Conservation (phyloP, 2,329 filamentous ascomycete species). For the Hypomyces rosellus region DNA sequence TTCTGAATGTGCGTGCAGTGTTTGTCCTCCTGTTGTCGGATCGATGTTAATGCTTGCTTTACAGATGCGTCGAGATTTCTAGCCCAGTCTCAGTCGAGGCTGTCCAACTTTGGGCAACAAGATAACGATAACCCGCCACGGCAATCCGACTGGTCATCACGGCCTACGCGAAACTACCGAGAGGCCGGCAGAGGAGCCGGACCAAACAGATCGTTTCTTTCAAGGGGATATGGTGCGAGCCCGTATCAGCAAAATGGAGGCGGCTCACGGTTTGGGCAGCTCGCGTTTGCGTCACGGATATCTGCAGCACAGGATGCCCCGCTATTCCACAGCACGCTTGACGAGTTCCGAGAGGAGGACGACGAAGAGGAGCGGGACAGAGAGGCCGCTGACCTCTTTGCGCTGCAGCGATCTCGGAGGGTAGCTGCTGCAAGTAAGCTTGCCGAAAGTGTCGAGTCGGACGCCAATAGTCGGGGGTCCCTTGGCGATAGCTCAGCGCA, state of each 20-base stretch:
- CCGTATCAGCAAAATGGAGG: conserved; percentile 75
- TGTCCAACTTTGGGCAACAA: conserved; percentile 65
- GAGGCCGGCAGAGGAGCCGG: conserved; percentile 24
- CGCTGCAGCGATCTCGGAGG: conserved; percentile 79
- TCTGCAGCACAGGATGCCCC: conserved; percentile 71
- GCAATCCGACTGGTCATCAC: conserved; percentile 30
- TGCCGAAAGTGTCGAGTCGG: conserved; percentile 78
- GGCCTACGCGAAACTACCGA: conserved; percentile 26
- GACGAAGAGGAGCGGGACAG: conserved; percentile 86
- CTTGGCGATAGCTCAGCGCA: conserved; percentile 25
- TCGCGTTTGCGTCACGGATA: conserved; percentile 71
- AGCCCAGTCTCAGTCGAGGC: conserved; percentile 88
- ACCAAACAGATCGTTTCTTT: conserved; percentile 37
- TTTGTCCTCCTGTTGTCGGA: not conserved
- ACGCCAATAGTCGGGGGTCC: conserved; percentile 40
- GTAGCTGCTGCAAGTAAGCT: conserved; percentile 81
- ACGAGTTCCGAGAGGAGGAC: conserved; percentile 88
- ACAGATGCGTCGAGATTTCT: conserved; percentile 94
- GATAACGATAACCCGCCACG: conserved; percentile 33
- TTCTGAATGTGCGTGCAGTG: conserved; percentile 71
- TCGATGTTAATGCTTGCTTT: conserved; percentile 14
- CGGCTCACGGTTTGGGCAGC: conserved; percentile 64
- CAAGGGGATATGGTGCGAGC: conserved; percentile 53
- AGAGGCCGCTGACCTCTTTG: conserved; percentile 91
- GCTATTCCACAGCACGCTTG: conserved; percentile 86